Evolutionary conservation across 306 rosid genomes (phyloP), one percentile per base, ranked within the genome.

Genomic region (Cucumis hystrix): DNA sequence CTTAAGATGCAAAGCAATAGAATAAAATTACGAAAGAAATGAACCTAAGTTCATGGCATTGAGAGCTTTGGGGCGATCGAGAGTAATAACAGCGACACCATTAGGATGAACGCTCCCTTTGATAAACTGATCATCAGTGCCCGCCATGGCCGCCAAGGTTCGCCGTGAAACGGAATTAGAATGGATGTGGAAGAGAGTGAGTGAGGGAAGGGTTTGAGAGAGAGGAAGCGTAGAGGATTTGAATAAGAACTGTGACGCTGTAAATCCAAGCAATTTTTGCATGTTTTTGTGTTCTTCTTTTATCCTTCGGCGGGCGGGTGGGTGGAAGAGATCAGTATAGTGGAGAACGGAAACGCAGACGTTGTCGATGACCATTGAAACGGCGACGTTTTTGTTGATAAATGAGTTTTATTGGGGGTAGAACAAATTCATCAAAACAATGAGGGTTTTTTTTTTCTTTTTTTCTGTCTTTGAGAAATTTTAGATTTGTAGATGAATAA

Each of bases 41-140:
- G 39, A 80, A 92, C 98, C 99, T 80, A 96, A 41, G 72, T 85
- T 88, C 99, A 96, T 92, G 77, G 98, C 99, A 83, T 92, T 96
- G 84, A 96, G 98, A 81, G 99, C 99, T 93, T 87, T 89, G 87
- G 99, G 85, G 56, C 99, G 99, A 88, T 91, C 97, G 82, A 96
- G 99, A 14, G 99, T 89, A 85, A 96, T 85, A 25, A 91, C 89
- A 5, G 97, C 99, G 77, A 96, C 82, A 73, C 99, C 99, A 87
- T 92, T 96, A 3, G 90, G 86, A 77, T 88, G 86, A 79, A 96
- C 88, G 68, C 63, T 79, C 10, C 90, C 98, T 79, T 85, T 92
- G 79, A 96, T 90, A 87, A 92, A 89, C 75, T 91, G 37, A 33
- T 33, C 89, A 11, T 91, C 99, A 12, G 83, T 7, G 21, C 70